A percentile compares a stretch with the other conserved stretches of the same genome.
phyloP scores from a whole-genome alignment of 1,139 yeast species.

The Debaryomyces nepalensis region DNA sequence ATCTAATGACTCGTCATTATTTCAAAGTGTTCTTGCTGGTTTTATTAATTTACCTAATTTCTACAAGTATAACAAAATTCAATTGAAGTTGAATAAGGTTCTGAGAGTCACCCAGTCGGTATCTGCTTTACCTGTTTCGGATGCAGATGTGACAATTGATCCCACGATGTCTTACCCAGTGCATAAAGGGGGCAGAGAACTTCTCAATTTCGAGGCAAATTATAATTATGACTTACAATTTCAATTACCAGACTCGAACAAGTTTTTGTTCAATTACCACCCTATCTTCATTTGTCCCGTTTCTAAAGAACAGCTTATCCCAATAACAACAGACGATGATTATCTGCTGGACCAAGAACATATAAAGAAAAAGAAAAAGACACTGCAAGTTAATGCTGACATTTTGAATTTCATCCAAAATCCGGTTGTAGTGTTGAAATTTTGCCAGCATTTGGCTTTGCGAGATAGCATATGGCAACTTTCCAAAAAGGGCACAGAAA shows the following conservation, averaged over 20 bases:
- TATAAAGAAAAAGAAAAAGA: conserved; percentile 28
- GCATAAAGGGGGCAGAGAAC: background rate
- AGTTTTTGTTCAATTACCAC: conserved; percentile 62
- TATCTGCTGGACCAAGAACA: conserved; percentile 19
- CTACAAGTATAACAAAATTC: conserved; percentile 63
- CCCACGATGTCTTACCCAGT: background rate
- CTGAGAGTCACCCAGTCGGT: conserved; percentile 18
- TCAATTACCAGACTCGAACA: conserved; percentile 46
- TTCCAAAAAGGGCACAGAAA: conserved; percentile 46
- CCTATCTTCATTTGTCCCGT: conserved; percentile 93
- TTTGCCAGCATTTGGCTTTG: conserved; percentile 51
- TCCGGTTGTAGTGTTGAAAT: conserved; percentile 50
- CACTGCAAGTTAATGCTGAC: conserved; percentile 15
- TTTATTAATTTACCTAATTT: conserved; percentile 72
- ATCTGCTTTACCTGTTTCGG: background rate
- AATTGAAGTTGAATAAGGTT: conserved; percentile 32
- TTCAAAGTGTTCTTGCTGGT: conserved; percentile 70
- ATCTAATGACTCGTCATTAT: conserved; percentile 73
- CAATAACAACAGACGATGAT: conserved; percentile 31
- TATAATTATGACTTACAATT: conserved; percentile 46
- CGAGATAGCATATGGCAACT: conserved; percentile 53
- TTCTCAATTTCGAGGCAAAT: conserved; percentile 24
- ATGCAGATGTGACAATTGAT: background rate
- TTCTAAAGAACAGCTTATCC: conserved; percentile 72
- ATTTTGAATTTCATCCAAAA: conserved; percentile 22